Base-by-base conservation (phyloP, 768 basidiomycete genomes). In the Mrakia hoshinonis region DNA sequence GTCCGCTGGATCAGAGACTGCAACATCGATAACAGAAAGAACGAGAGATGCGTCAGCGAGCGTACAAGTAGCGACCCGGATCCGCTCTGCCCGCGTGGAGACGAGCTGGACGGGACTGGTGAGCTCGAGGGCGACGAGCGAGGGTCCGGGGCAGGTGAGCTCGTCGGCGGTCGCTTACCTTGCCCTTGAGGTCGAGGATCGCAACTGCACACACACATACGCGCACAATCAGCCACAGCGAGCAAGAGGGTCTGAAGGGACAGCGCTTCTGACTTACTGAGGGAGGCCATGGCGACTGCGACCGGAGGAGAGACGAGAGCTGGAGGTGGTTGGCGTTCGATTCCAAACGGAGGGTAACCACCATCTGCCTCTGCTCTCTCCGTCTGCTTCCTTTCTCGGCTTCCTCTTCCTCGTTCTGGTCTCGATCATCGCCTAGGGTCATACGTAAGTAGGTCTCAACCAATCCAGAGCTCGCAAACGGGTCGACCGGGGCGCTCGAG, bases 161-260 rank as follows among this genome's bases (percentile, higher is more conserved):
- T 51, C 24, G 55, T 24, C 47, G 47, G 4, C 29, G 20, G 65
- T 15, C n/a, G 48, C 78, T 73, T 26, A 79, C 79, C 69, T 99
- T 99, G 78, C 95, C 95, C 82, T 98, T 99, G 80, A 98, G 87
- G 81, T 98, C 95, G 76, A 97, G 89, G 76, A 98, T 94, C 47
- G 94, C 92, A 73, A 98, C 58, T 61, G 58, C 0, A 61, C 31
- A 12, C 11, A 29, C 12, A 22, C 18, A 61, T 15, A 34, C 31
- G 5, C 6, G 4, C 10, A n/a, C 22, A 61, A 31, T n/a, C 31
- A 22, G 58, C 15, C n/a, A 60, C 5, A 36, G 10, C n/a, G n/a
- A n/a, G n/a, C n/a, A n/a, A n/a, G n/a, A n/a, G n/a, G n/a, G n/a
- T n/a, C n/a, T n/a, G n/a, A n/a, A n/a, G n/a, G n/a, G n/a, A n/a